phyloP scores from a whole-genome alignment of 2,329 filamentous ascomycete genomes.

The Ascosphaera apis region DNA sequence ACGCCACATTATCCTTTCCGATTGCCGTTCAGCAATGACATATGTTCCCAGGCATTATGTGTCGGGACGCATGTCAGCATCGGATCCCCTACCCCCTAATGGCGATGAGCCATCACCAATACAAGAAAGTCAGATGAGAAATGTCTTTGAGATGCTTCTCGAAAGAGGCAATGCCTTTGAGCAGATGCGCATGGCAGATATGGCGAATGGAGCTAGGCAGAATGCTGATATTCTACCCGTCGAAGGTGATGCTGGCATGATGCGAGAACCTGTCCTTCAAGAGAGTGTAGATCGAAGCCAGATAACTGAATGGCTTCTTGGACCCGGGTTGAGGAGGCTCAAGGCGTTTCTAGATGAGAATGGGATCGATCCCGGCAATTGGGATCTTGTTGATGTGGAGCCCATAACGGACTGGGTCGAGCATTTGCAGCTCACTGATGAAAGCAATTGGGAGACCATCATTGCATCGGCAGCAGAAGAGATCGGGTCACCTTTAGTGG shows the following conservation, averaged over 20 bases:
- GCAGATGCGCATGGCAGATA: constrained; percentile 6
- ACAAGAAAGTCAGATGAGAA: constrained; percentile 2
- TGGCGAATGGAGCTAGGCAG: neutral
- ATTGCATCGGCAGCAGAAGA: constrained; percentile 8
- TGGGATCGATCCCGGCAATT: constrained; percentile 20
- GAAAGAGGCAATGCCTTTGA: constrained; percentile 9
- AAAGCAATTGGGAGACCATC: constrained; percentile 10
- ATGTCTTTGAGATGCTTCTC: neutral
- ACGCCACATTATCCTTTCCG: constrained; percentile 57
- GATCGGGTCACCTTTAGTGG: constrained; percentile 9
- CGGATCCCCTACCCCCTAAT: constrained; percentile 57
- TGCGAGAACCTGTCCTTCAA: constrained; percentile 3
- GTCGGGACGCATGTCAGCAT: constrained; percentile 43
- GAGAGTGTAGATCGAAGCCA: constrained; percentile 6
- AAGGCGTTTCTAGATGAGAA: constrained; percentile 15
- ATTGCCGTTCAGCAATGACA: constrained; percentile 46
- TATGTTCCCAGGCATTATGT: constrained; percentile 45
- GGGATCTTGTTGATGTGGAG: constrained; percentile 15
- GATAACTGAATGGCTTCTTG: constrained; percentile 2
- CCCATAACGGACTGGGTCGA: constrained; percentile 16
- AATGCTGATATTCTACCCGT: constrained; percentile 4
- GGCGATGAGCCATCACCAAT: constrained; percentile 9
- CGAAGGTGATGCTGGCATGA: constrained; percentile 5
- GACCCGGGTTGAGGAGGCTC: constrained; percentile 13
- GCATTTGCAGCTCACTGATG: constrained; percentile 11